phyloP scores from a whole-genome alignment of 768 basidiomycete species.

The Amanita pseudoporphyria region DNA sequence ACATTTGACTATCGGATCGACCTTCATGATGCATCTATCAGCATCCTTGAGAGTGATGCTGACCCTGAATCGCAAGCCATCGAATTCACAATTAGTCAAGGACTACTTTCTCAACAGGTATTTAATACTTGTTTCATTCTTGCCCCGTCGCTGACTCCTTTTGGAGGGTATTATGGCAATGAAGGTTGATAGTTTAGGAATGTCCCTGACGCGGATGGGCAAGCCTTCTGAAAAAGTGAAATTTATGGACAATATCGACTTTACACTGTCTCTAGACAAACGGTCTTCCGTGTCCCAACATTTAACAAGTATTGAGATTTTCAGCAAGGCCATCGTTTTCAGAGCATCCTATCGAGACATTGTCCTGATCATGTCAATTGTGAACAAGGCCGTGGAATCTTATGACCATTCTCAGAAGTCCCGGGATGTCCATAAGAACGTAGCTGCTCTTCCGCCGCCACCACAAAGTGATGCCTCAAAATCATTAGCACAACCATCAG shows the following conservation, averaged over 20 bases:
- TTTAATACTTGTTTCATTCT: not conserved
- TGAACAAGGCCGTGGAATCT: conserved; percentile 80
- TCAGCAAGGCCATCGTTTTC: conserved; percentile 76
- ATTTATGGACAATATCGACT: conserved; percentile 87
- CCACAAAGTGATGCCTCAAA: not conserved
- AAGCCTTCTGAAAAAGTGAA: conserved; percentile 72
- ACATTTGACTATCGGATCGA: conserved; percentile 68
- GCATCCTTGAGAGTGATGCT: conserved; percentile 77
- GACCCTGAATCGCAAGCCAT: conserved; percentile 80
- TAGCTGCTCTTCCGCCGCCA: not conserved
- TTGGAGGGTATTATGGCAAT: conserved; percentile 73
- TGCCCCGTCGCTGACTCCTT: conserved; percentile 5
- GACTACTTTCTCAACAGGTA: conserved; percentile 89
- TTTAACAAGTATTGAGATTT: conserved; percentile 78
- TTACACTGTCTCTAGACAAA: conserved; percentile 81
- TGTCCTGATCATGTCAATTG: conserved; percentile 74
- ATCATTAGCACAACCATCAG: conserved; percentile 14
- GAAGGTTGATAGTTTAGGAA: conserved; percentile 74
- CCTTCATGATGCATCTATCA: conserved; percentile 82
- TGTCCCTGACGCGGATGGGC: conserved; percentile 91
- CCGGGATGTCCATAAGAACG: not conserved
- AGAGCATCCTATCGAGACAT: conserved; percentile 96
- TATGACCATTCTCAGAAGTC: conserved; percentile 38
- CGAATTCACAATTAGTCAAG: conserved; percentile 70
- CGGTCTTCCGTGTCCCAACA: conserved; percentile 61